Percentiles rank a stretch among this genome's conserved stretches.
Conservation (phyloP, 176 grass and related monocot species). For the Urochloa ruziziensis region DNA sequence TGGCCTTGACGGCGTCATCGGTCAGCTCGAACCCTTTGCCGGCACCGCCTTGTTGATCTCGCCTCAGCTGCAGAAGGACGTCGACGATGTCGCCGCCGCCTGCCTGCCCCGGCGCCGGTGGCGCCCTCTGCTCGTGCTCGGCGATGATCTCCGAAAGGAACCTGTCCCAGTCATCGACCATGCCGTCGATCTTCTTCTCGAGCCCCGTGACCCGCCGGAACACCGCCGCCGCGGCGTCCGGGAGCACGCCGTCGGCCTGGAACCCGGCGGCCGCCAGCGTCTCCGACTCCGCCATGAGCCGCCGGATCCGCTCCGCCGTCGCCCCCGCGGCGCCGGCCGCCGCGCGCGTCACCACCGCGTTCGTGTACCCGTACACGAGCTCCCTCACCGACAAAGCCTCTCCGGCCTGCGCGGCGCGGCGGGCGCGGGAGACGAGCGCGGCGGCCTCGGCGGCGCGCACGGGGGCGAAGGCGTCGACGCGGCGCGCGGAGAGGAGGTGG, state of each 20-base stretch:
- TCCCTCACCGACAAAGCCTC: slow-evolving; percentile 34
- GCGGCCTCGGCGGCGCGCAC: slow-evolving; percentile 24
- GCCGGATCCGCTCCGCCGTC: background rate
- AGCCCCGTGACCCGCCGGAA: slow-evolving; percentile 22
- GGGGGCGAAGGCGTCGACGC: slow-evolving; percentile 14
- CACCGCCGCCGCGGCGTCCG: slow-evolving; percentile 23
- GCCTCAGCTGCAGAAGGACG: slow-evolving; percentile 29
- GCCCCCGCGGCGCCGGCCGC: background rate
- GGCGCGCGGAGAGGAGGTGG: slow-evolving; percentile 41
- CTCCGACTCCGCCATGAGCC: slow-evolving; percentile 19
- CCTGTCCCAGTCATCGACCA: background rate
- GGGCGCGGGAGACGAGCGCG: background rate
- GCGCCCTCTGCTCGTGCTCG: slow-evolving; percentile 22
- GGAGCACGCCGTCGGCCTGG: slow-evolving; percentile 25
- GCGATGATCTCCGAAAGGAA: slow-evolving; percentile 40
- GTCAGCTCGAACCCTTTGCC: slow-evolving; percentile 19
- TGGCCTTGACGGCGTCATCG: slow-evolving; percentile 35
- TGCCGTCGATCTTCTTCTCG: slow-evolving; percentile 35
- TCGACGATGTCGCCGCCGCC: slow-evolving; percentile 44
- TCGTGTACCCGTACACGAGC: slow-evolving; percentile 48
- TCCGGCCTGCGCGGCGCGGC: background rate
- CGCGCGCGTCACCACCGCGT: slow-evolving; percentile 11
- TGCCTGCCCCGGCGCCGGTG: background rate
- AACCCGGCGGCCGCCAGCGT: slow-evolving; percentile 19
- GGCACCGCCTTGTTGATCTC: background rate